These are phyloP conservation scores for Colletotrichum liaoningense DNA, from an alignment of 2,329 filamentous ascomycete species.

Conservation along the genomic window DNA sequence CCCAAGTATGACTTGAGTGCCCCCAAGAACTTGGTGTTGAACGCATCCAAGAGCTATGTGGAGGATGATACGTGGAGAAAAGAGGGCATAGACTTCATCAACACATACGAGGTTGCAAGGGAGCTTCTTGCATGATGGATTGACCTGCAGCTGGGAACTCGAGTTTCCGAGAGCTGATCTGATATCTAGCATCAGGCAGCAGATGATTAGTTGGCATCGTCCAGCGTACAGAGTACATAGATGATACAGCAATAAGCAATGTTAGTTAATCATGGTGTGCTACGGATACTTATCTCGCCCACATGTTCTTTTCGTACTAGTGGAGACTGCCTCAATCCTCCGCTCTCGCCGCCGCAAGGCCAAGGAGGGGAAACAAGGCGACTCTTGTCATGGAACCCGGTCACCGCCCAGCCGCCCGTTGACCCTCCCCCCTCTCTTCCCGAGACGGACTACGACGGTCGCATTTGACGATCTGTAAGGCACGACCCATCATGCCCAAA, in stretches of 20 bases:
- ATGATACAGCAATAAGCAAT: background rate
- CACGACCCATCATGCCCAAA: background rate
- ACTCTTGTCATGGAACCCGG: background rate
- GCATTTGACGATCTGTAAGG: conserved; percentile 2
- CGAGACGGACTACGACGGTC: conserved; percentile 10
- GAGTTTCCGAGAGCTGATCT: no score
- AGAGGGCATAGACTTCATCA: conserved; percentile 58
- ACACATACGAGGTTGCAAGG: conserved; percentile 49
- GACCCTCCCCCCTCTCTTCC: background rate
- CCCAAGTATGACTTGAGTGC: conserved; percentile 50
- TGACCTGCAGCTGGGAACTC: no score
- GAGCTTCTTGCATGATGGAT: conserved; percentile 45
- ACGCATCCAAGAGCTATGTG: conserved; percentile 54
- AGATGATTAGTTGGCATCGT: background rate
- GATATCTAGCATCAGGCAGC: background rate
- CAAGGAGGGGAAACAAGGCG: background rate
- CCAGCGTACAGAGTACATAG: background rate
- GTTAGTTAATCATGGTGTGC: background rate
- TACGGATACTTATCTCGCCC: background rate
- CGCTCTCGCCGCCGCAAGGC: background rate
- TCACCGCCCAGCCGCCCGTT: conserved; percentile 7
- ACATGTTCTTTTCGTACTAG: background rate
- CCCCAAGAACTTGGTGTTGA: conserved; percentile 59
- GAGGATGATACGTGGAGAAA: conserved; percentile 60
- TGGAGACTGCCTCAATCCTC: background rate